Evolutionary conservation across 2,329 filamentous ascomycete species (phyloP).

Genomic region (Xylariaceae sp.): DNA sequence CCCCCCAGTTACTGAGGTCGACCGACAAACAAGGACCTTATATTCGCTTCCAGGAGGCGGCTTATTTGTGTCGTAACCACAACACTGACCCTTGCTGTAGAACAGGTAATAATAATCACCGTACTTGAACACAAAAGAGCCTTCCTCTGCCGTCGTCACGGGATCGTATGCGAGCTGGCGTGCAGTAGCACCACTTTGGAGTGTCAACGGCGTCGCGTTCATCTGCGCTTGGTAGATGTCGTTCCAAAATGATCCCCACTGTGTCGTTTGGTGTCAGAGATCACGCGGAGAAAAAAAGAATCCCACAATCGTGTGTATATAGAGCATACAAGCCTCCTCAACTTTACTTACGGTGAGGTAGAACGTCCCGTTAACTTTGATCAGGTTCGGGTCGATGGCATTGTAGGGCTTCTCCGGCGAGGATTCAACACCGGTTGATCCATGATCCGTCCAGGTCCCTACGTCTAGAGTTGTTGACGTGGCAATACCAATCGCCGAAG

Average conservation of each 20-base stretch:
- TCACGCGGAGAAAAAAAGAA: background rate
- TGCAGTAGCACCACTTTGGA: constrained; percentile 37
- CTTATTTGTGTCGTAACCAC: constrained; percentile 43
- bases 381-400: constrained; percentile 54
- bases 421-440: constrained; percentile 47
- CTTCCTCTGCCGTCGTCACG: constrained; percentile 48
- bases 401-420: constrained; percentile 44
- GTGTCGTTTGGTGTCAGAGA: background rate
- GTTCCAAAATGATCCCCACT: constrained; percentile 64
- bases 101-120: constrained; percentile 57
- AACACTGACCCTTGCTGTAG: constrained; percentile 54
- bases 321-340: background rate
- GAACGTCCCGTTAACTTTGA: constrained; percentile 38
- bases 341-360: constrained; percentile 38
- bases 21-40: constrained; percentile 56
- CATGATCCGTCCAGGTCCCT: constrained; percentile 56
- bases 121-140: constrained; percentile 47
- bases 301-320: background rate
- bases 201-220: constrained; percentile 43
- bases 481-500: constrained; percentile 55
- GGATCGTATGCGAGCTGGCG: constrained; percentile 49
- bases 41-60: constrained; percentile 54
- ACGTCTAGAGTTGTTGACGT: constrained; percentile 42
- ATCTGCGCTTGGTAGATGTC: constrained; percentile 53
- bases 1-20: constrained; percentile 41